Percentiles rank a stretch among this genome's conserved stretches.
Conservation (phyloP, 805 yeast species). For the Starmerella geochares region DNA sequence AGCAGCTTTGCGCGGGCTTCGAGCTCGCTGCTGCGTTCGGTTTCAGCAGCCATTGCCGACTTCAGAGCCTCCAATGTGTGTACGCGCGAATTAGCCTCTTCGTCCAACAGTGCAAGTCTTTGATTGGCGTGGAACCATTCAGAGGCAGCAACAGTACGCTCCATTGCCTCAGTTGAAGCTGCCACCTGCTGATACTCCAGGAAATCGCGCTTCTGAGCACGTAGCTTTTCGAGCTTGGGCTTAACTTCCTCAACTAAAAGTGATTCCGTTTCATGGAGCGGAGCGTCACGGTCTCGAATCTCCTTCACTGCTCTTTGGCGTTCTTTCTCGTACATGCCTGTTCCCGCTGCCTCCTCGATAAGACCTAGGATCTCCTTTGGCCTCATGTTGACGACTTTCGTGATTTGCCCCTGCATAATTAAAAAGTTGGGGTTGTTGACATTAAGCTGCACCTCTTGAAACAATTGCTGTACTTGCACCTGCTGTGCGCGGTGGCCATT, state of each 20-base stretch:
- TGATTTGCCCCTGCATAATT: slow-evolving; percentile 98
- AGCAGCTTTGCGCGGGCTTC: slow-evolving; percentile 8
- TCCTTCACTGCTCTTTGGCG: slow-evolving; percentile 85
- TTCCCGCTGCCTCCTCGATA: slow-evolving; percentile 97
- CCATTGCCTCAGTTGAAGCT: slow-evolving; percentile 63
- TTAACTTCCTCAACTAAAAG: slow-evolving; percentile 78
- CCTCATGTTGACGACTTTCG: slow-evolving; percentile 93
- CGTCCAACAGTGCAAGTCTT: slow-evolving; percentile 9
- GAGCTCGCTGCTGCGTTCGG: slow-evolving; percentile 3
- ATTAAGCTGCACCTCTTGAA: slow-evolving; percentile 90
- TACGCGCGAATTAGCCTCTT: slow-evolving; percentile 1
- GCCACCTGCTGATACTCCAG: slow-evolving; percentile 80
- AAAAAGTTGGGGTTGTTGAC: slow-evolving; percentile 94
- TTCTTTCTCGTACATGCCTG: slow-evolving; percentile 87
- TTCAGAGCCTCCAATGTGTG: slow-evolving; percentile 30
- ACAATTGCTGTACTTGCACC: slow-evolving; percentile 76
- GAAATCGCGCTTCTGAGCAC: slow-evolving; percentile 71
- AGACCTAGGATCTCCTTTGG: slow-evolving; percentile 80
- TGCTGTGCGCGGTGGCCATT: slow-evolving; percentile 97
- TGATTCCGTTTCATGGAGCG: slow-evolving; percentile 63
- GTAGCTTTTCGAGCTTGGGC: slow-evolving; percentile 73
- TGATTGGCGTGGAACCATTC: slow-evolving; percentile 38
- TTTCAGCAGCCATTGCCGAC: slow-evolving; percentile 11
- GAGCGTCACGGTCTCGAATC: slow-evolving; percentile 81
- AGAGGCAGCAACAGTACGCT: slow-evolving; percentile 66